Conservation (phyloP, 176 grass and related monocot genomes). For the Oryza australiensis region DNA sequence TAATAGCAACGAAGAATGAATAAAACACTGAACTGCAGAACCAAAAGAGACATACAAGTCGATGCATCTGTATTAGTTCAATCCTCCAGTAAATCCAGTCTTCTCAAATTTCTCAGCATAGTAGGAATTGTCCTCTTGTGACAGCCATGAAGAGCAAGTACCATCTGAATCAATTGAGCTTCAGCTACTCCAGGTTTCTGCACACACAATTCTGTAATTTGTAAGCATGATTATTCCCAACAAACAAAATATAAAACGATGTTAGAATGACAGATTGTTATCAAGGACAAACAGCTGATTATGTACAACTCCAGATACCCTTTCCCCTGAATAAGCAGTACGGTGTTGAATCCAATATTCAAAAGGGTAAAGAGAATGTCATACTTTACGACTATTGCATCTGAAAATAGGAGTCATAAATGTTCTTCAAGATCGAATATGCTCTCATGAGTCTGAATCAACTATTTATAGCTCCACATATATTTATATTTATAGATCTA, state of each 20-base stretch:
- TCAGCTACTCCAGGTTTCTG: conserved; percentile 75
- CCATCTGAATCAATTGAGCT: conserved; percentile 60
- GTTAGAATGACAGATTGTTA: neutral
- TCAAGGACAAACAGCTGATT: neutral
- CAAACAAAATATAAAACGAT: conserved; percentile 3
- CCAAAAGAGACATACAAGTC: conserved; percentile 62
- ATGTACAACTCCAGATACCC: neutral
- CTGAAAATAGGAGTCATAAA: neutral
- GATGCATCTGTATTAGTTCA: conserved; percentile 94
- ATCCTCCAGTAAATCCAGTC: conserved; percentile 75
- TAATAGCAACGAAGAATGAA: conserved; percentile 5
- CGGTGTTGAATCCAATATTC: neutral
- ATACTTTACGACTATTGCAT: conserved; percentile 2
- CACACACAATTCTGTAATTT: conserved; percentile 22
- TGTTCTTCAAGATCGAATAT: neutral
- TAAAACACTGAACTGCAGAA: conserved; percentile 24
- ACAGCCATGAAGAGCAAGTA: conserved; percentile 71
- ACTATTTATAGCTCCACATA: neutral
- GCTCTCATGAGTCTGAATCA: neutral
- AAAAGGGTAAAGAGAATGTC: neutral
- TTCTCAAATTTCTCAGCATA: conserved; percentile 71
- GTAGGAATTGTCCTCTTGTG: conserved; percentile 83
- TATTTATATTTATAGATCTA: neutral
- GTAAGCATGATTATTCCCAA: neutral
- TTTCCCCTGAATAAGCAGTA: neutral